phyloP scores from a whole-genome alignment of 306 rosid genomes.

The Dryas drummondii region DNA sequence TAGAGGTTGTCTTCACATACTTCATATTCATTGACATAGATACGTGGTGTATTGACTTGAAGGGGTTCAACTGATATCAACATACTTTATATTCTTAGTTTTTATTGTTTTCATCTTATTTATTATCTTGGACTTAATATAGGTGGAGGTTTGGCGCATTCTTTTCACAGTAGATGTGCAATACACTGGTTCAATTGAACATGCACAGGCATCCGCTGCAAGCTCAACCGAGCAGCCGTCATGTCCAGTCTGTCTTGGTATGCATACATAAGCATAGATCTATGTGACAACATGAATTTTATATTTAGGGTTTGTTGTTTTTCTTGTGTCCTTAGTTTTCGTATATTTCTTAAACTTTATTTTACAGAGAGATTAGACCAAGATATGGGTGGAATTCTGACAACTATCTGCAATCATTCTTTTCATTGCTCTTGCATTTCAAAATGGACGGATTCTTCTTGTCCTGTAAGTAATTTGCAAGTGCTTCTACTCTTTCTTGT shows the following conservation, averaged over 20 bases:
- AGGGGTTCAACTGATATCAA: neutral
- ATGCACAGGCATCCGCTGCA: conserved; percentile 65
- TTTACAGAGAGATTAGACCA: conserved; percentile 84
- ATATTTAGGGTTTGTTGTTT: neutral
- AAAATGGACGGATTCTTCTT: conserved; percentile 93
- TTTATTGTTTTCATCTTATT: neutral
- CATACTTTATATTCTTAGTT: neutral
- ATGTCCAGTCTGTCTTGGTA: conserved; percentile 96
- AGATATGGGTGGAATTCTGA: conserved; percentile 82
- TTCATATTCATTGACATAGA: neutral
- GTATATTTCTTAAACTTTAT: conserved; percentile 16
- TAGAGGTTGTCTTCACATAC: conserved; percentile 53
- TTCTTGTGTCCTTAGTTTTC: neutral
- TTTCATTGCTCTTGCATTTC: conserved; percentile 95
- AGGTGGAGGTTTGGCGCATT: conserved; percentile 81
- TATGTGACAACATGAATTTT: neutral
- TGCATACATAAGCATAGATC: neutral
- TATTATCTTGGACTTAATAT: neutral
- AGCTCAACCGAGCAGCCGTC: conserved; percentile 82
- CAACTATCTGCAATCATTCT: conserved; percentile 97
- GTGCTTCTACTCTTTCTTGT: neutral
- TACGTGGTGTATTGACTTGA: neutral
- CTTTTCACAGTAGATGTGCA: conserved; percentile 83
- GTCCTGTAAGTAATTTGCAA: conserved; percentile 69
- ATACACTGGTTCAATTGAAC: conserved; percentile 84